Percentiles rank a stretch among this genome's conserved stretches.
Evolutionary conservation across 257 asterid genomes (phyloP).

Genomic region (Solanum clarkiae): DNA sequence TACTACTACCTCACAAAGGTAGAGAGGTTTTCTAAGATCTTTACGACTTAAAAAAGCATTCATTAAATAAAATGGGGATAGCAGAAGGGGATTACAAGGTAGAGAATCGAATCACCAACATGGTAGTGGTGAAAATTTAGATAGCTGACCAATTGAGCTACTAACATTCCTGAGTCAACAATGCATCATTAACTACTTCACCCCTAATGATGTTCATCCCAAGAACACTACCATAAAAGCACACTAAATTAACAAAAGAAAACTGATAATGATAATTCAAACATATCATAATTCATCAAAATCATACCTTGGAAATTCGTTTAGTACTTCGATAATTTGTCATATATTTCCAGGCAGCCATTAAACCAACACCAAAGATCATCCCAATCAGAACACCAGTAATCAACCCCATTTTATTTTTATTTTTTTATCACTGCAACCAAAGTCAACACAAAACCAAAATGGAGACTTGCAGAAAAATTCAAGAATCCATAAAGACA

Average conservation of each 20-base stretch:
- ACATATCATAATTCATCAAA: background rate
- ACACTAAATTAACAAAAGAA: background rate
- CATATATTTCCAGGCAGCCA: slow-evolving; percentile 89
- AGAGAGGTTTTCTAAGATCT: no score
- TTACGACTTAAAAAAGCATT: no score
- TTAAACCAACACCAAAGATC: slow-evolving; percentile 66
- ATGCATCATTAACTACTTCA: background rate
- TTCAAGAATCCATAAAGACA: background rate
- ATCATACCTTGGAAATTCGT: slow-evolving; percentile 68
- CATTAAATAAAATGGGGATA: no score
- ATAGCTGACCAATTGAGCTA: background rate
- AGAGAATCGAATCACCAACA: background rate
- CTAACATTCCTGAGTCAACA: background rate
- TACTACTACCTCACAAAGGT: no score
- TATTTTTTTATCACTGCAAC: background rate
- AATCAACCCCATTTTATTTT: slow-evolving; percentile 75
- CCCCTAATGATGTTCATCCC: background rate
- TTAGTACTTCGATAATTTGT: slow-evolving; percentile 60
- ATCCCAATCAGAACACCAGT: slow-evolving; percentile 78
- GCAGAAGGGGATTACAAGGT: background rate
- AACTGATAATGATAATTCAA: background rate
- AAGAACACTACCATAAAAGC: background rate
- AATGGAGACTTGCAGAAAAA: background rate
- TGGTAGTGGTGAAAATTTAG: background rate
- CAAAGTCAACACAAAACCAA: background rate